These are phyloP conservation scores for Rhodomyrtus psidioides DNA, from an alignment of 441 rosid species.

Conservation along the genomic window DNA sequence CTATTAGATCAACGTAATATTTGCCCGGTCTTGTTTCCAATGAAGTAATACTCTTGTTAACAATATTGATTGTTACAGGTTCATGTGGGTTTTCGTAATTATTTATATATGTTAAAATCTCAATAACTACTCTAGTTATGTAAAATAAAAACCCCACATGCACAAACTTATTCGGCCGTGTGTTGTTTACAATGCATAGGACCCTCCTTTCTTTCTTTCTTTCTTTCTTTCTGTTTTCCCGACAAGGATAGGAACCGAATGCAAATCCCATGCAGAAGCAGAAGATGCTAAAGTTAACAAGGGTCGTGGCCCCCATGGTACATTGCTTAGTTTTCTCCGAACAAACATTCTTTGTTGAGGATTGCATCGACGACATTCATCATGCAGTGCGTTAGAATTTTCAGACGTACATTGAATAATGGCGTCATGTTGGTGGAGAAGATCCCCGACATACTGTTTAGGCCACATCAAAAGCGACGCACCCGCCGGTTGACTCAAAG, in stretches of 20 bases:
- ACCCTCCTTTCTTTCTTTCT: neutral
- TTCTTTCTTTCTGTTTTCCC: neutral
- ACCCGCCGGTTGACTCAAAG: neutral
- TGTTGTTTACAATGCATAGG: neutral
- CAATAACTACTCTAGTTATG: neutral
- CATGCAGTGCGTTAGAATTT: neutral
- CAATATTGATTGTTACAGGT: neutral
- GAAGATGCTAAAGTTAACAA: neutral
- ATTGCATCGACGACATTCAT: neutral
- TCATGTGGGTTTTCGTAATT: neutral
- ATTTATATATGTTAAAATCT: neutral
- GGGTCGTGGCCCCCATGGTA: neutral
- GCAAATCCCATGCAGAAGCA: neutral
- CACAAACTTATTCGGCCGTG: neutral
- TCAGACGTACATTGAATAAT: neutral
- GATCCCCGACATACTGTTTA: neutral
- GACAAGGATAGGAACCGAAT: neutral
- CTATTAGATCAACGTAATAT: neutral
- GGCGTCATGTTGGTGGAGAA: neutral
- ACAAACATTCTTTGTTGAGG: neutral
- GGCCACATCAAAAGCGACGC: neutral
- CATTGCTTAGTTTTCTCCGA: neutral
- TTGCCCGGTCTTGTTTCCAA: neutral
- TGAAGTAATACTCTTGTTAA: neutral
- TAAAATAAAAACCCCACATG: neutral